Conservation (phyloP, 208 protist species). For the Acanthamoeba culbertsoni region DNA sequence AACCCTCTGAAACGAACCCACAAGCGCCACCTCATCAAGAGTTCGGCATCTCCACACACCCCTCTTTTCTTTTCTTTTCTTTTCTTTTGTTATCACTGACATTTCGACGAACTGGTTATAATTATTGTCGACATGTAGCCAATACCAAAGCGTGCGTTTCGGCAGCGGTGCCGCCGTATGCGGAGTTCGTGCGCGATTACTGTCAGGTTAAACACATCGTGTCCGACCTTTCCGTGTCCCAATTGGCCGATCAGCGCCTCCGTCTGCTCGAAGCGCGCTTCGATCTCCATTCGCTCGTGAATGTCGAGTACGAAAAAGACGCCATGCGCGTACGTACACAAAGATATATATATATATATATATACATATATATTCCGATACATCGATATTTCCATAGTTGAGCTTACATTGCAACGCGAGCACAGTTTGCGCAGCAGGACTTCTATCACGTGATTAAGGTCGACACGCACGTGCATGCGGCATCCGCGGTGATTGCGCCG, state of each 20-base stretch:
- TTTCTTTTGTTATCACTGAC: too few species aligned
- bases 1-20: background rate
- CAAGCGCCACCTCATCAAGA: background rate
- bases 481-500: conserved; percentile 92
- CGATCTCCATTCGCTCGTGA: conserved; percentile 91
- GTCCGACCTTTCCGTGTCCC: background rate
- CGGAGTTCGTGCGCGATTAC: conserved; percentile 29
- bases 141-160: too few species aligned
- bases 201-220: conserved; percentile 1
- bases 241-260: background rate
- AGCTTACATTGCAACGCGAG: too few species aligned
- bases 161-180: background rate
- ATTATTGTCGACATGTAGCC: too few species aligned
- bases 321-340: conserved; percentile 52
- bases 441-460: conserved; percentile 97
- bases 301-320: conserved; percentile 85
- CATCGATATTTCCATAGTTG: too few species aligned
- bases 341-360: too few species aligned
- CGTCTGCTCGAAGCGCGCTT: conserved; percentile 75
- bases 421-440: conserved; percentile 85
- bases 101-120: too few species aligned
- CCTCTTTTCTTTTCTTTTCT: background rate
- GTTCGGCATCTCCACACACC: background rate
- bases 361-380: too few species aligned
- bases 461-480: conserved; percentile 96